Base-by-base conservation (phyloP, 2,329 filamentous ascomycete species). In the Alternaria panax region DNA sequence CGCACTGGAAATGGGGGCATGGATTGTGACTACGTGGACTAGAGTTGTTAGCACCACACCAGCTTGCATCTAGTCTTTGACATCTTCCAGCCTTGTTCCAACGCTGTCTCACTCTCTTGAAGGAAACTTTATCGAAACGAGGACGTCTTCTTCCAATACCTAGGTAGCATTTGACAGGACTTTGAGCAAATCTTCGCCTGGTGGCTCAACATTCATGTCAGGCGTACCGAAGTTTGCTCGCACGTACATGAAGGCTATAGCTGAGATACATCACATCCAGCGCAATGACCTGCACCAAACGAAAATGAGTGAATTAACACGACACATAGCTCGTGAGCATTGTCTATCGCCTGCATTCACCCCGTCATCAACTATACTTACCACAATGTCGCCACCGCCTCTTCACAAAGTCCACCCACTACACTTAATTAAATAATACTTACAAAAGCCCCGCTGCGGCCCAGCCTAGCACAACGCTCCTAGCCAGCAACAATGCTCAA, bases 401-500 rank as follows among this genome's bases (percentile, higher is more conserved):
- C 20, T 48, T 24, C 18, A 48, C 14, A 32, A 11, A 18, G 8
- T 48, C 14, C 5, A 25, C 28, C 8, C 20, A 34, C 16, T 8
- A 25, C 27, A n/a, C 20, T 22, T 16, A 18, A 36, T n/a, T n/a
- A 7, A 36, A n/a, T 7, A 36, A 16, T 16, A 36, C 32, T 36
- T 36, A 18, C 32, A 36, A 36, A 36, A 36, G 6, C 51, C 9
- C 20, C 36, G 30, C 42, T 42, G 47, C 32, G 43, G 14, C 32
- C 32, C 32, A 36, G 32, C 16, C 32, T 36, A 36, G 6, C 32
- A 36, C 16, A 36, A 36, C 32, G n/a, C 48, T 45, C 45, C 43
- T 32, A 54, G 50, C n/a, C 20, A 34, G 12, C 38, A 56, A 48
- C 50, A 25, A 57, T 59, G 57, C 40, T 57, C 34, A 46, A 22